Evolutionary conservation across 2,329 filamentous ascomycete species (phyloP).

Genomic region (Penicillium thymicola): DNA sequence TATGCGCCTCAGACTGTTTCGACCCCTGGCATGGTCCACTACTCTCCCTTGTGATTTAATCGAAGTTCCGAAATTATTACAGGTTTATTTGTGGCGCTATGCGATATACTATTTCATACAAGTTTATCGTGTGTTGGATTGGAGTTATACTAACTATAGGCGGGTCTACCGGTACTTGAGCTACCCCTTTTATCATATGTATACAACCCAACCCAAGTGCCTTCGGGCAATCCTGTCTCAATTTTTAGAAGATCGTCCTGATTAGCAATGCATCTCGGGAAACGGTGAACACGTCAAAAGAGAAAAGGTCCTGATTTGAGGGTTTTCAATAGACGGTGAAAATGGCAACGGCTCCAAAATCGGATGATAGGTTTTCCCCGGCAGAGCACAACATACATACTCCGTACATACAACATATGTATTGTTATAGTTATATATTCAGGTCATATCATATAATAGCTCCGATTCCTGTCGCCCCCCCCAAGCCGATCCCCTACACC

Average conservation of each 20-base stretch:
- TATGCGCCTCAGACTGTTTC: slow-evolving; percentile 7
- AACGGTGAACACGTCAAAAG: neutral
- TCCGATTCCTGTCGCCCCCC: slow-evolving; percentile 2
- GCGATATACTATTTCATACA: neutral
- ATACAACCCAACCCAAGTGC: neutral
- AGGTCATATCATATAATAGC: neutral
- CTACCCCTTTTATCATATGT: neutral
- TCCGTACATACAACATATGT: neutral
- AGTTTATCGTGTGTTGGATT: neutral
- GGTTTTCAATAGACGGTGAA: neutral
- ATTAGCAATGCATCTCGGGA: neutral
- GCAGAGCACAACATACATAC: neutral
- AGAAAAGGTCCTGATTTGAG: neutral
- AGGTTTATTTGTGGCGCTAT: neutral
- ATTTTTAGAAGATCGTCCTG: neutral
- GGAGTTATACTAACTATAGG: slow-evolving; percentile 1
- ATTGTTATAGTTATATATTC: neutral
- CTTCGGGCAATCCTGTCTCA: neutral
- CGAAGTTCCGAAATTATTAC: neutral
- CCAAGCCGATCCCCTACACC: neutral
- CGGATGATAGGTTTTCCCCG: neutral
- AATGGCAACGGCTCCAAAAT: neutral
- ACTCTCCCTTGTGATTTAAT: neutral
- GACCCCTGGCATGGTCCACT: slow-evolving; percentile 4
- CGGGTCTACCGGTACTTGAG: neutral